Evolutionary conservation across 371 early-diverging fungal genomes (phyloP), one percentile per base, ranked within the genome.

Genomic region (Actinomortierella ambigua): DNA sequence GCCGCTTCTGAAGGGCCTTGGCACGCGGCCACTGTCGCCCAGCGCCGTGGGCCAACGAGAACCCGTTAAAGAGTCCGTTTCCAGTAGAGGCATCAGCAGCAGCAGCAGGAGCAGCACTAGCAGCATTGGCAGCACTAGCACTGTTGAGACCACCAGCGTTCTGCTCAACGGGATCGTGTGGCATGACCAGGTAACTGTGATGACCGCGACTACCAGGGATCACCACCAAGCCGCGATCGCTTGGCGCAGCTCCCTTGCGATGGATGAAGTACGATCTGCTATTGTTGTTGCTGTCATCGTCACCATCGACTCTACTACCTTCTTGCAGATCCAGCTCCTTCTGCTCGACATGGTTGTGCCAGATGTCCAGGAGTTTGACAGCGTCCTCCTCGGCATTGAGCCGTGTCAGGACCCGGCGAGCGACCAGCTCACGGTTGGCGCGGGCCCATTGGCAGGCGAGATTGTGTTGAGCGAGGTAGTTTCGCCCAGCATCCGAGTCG

Each of bases 181-280:
- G 84, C 58, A 63, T 60, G 20, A 85, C 82, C 28, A 85, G 51
- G 52, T 81, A 85, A 2, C 79, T 76, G 51, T 70, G 77, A 23
- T 79, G 73, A 17, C 85, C 85, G 22, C 85, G 73, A 7, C 79
- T 78, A 9, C 85, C 85, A 1, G 85, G 85, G 41, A 85, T 83
- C 11, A 83, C 81, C n/a, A 82, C 78, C 23, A 79, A 42, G 2
- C 83, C 81, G n/a, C 68, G 66, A 27, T 81, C 79, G 34, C 68
- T 69, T 4, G 85, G 85, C 4, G 85, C 85, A 3, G 85, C 85
- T 14, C 85, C 85, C 55, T 85, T 85, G 8, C 85, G 78, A 50
- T 84, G 84, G 57, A 73, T 60, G 66, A 65, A 71, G n/a, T n/a
- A n/a, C n/a, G n/a, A n/a, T n/a, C n/a, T n/a, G n/a, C n/a, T n/a